These are phyloP conservation scores for Fomitopsis serialis DNA, from an alignment of 768 basidiomycete species.

Conservation along the genomic window DNA sequence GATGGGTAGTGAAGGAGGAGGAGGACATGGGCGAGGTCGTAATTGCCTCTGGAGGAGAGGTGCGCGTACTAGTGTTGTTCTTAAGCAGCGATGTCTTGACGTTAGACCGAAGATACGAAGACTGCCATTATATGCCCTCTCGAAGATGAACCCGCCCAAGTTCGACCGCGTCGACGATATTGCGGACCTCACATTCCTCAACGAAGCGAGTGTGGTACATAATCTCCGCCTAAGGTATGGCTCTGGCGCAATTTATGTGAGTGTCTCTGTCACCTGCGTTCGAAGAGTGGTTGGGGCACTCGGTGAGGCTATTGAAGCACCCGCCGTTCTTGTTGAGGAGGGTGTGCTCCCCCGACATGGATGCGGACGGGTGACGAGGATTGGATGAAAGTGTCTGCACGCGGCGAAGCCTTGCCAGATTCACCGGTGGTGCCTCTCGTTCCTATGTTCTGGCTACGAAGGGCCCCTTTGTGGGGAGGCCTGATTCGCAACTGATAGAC, in stretches of 20 bases:
- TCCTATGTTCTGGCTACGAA: no score
- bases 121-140: slow-evolving; percentile 75
- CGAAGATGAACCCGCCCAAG: slow-evolving; percentile 98
- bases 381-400: not conserved
- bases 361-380: no score
- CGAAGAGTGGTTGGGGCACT: no score
- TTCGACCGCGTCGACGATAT: slow-evolving; percentile 98
- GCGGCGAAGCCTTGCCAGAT: not conserved
- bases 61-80: slow-evolving; percentile 27
- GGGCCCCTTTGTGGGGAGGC: no score
- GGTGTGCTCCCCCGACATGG: no score
- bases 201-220: slow-evolving; percentile 98
- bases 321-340: no score
- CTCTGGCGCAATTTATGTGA: slow-evolving; percentile 86
- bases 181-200: slow-evolving; percentile 94
- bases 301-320: no score
- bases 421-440: no score
- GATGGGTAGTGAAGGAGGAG: slow-evolving; percentile 88
- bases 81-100: not conserved
- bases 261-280: not conserved
- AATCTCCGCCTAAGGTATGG: slow-evolving; percentile 91
- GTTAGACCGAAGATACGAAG: slow-evolving; percentile 42
- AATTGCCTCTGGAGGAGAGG: slow-evolving; percentile 81
- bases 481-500: no score
- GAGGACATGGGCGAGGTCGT: slow-evolving; percentile 80